Evolutionary conservation across 495 filamentous ascomycete genomes (phyloP).

Genomic region (Usnea hakonensis): DNA sequence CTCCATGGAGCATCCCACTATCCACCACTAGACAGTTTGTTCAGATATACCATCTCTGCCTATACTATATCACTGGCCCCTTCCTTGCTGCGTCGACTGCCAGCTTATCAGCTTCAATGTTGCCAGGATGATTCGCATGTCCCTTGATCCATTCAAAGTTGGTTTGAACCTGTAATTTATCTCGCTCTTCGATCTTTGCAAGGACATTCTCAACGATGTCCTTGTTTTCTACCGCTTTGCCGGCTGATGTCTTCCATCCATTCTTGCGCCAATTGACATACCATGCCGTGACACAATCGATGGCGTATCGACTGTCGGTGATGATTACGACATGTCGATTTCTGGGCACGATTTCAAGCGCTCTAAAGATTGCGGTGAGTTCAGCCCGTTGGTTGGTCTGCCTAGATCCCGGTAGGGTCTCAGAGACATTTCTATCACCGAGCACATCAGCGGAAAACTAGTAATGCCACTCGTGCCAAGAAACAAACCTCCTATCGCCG

Average conservation of each 20-base stretch:
- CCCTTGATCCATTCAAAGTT: conserved; percentile 85
- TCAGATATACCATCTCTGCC: conserved; percentile 1
- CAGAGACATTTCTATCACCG: conserved; percentile 69
- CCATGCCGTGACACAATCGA: conserved; percentile 87
- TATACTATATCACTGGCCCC: conserved; percentile 17
- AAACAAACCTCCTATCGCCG: conserved; percentile 55
- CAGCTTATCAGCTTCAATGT: conserved; percentile 70
- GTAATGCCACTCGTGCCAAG: conserved; percentile 19
- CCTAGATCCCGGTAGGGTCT: conserved; percentile 59
- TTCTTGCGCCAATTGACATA: conserved; percentile 70
- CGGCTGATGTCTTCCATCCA: conserved; percentile 63
- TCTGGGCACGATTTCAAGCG: conserved; percentile 65
- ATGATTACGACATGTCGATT: conserved; percentile 60
- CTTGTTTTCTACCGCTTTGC: conserved; percentile 71
- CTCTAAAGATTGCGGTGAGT: conserved; percentile 76
- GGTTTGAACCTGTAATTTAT: conserved; percentile 51
- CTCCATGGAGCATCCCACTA: not conserved
- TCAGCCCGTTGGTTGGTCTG: conserved; percentile 97
- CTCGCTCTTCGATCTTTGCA: conserved; percentile 62
- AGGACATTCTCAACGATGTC: conserved; percentile 73
- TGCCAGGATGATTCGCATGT: conserved; percentile 60
- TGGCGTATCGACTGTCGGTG: conserved; percentile 79
- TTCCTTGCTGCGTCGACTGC: conserved; percentile 53
- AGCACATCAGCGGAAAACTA: conserved; percentile 13
- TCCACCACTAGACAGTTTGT: not conserved